These are phyloP conservation scores for Peterozyma xylosa DNA, from an alignment of 805 yeast species.

Conservation along the genomic window DNA sequence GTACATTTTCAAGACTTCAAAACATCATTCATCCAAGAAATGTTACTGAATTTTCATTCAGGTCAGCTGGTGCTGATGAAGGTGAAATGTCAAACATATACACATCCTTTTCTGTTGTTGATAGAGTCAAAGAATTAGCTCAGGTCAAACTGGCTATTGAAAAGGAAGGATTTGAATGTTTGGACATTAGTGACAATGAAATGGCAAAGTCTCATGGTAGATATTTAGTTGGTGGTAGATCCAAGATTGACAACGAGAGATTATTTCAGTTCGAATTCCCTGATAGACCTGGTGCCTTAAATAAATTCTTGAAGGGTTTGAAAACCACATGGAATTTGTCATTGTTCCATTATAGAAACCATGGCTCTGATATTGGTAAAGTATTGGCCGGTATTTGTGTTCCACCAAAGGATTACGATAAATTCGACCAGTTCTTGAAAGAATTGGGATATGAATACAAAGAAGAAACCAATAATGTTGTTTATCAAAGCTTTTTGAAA, in stretches of 20 bases:
- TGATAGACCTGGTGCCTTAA: constrained; percentile 92
- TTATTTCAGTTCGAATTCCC: constrained; percentile 89
- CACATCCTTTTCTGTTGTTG: constrained; percentile 78
- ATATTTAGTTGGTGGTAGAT: constrained; percentile 90
- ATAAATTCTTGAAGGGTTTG: constrained; percentile 66
- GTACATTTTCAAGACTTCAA: constrained; percentile 77
- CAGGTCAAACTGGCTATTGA: constrained; percentile 54
- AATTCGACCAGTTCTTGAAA: constrained; percentile 61
- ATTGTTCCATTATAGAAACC: constrained; percentile 93
- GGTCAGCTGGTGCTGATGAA: constrained; percentile 45
- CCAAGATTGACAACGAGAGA: constrained; percentile 66
- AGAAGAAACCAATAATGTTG: constrained; percentile 81
- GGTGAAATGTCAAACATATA: constrained; percentile 64
- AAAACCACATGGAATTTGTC: constrained; percentile 86
- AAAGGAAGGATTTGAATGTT: constrained; percentile 61
- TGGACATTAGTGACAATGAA: constrained; percentile 86
- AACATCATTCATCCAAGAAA: constrained; percentile 76
- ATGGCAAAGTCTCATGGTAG: constrained; percentile 96
- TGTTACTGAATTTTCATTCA: constrained; percentile 91
- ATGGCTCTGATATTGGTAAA: constrained; percentile 92
- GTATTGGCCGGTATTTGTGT: constrained; percentile 86
- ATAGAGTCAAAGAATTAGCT: constrained; percentile 65
- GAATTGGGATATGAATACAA: constrained; percentile 67
- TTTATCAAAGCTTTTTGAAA: constrained; percentile 68
- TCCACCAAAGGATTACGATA: constrained; percentile 60